These are phyloP conservation scores for Eutrema japonicum DNA, from an alignment of 345 rosid genomes.

Conservation along the genomic window DNA sequence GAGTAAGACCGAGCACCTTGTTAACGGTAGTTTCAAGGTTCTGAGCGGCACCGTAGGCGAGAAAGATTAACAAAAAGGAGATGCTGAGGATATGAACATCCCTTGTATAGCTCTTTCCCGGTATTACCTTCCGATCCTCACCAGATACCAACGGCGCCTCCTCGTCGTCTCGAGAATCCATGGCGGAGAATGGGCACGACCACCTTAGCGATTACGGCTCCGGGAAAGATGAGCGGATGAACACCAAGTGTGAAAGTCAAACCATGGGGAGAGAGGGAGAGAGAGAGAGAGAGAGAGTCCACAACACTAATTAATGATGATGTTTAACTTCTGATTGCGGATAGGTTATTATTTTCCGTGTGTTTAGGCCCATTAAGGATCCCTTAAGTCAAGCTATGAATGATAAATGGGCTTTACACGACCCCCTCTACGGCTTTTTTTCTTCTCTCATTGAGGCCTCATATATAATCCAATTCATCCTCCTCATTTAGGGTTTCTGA, in stretches of 20 bases:
- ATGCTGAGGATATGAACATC: constrained; percentile 84
- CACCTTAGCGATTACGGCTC: constrained; percentile 13
- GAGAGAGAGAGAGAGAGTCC: constrained; percentile 23
- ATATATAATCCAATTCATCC: constrained; percentile 8
- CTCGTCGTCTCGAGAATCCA: constrained; percentile 59
- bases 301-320: too few relatives aligned
- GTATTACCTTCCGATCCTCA: constrained; percentile 42
- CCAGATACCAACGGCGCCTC: constrained; percentile 61
- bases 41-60: constrained; percentile 95
- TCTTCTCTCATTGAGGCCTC: background rate
- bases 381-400: background rate
- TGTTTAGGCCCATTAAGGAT: too few relatives aligned
- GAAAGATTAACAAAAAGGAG: constrained; percentile 77
- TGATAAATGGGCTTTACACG: background rate
- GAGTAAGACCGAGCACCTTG: constrained; percentile 44
- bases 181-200: constrained; percentile 22
- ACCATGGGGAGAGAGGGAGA: constrained; percentile 2
- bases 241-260: constrained; percentile 49
- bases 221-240: constrained; percentile 27
- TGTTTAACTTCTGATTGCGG: too few relatives aligned
- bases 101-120: constrained; percentile 52
- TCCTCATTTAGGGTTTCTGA: constrained; percentile 29
- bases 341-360: too few relatives aligned
- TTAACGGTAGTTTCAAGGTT: constrained; percentile 87
- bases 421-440: constrained; percentile 23